Base-by-base conservation (phyloP, 257 asterid species). In the Nicotiana tabacum region DNA sequence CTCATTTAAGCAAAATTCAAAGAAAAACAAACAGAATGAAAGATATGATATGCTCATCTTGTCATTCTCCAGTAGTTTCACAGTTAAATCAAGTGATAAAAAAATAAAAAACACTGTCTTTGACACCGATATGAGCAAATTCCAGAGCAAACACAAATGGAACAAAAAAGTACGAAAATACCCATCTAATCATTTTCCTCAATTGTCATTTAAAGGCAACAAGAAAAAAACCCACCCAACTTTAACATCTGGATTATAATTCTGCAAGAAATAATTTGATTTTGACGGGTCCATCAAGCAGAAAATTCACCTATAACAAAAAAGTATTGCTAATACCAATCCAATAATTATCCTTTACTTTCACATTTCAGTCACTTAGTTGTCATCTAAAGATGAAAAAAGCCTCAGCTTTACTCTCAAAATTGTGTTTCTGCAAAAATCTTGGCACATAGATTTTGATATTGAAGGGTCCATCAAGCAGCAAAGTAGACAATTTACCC, bases 21-120 rank as follows among this genome's bases (percentile, higher is more conserved):
- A 29, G 64, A 13, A 32, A 74, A 74, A 74, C 62, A 74, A 74
- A 74, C 15, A 72, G 21, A 72, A 72, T 72, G 57, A 69, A 69
- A 69, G 33, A 69, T n/a, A 39, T 12, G 21, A 43, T 21, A 72
- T 21, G 60, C 6, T 12, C 56, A 24, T 72, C 55, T 43, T 46
- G 24, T 72, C 78, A 72, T 46, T 24, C 60, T 46, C 57, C 21
- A 70, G 78, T 43, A 39, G 78, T 5, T 21, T 43, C 37, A 46
- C 58, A 43, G 21, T 39, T 70, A 39, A 21, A 70, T 39, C 21
- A 29, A 32, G n/a, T 9, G 58, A 70, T 18, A 21, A 70, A 2
- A 70, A 70, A 70, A 70, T 39, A 39, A 46, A 46, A 72, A 46
- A 68, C 16, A 17, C 56, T 10, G 18, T 65, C 68, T 2, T 21